Base-by-base conservation (phyloP, 495 filamentous ascomycete genomes). In the Corynascus novoguineensis region DNA sequence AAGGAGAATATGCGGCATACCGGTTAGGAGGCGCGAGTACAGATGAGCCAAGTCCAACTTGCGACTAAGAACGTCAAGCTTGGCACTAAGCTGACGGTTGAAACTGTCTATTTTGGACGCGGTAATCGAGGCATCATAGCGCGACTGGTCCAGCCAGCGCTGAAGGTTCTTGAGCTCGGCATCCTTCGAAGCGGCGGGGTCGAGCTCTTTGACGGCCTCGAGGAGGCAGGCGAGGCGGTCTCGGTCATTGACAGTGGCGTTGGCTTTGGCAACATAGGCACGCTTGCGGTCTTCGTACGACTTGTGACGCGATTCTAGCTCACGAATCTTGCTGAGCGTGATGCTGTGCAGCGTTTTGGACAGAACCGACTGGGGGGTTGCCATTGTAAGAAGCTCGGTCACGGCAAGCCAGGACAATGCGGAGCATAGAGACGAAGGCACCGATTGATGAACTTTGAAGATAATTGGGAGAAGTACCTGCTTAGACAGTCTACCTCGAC, bases 291-390 rank as follows among this genome's bases (percentile, higher is more conserved):
- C 41, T 24, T 81, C 73, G 58, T 84, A 88, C 12, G 78, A 65
- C 4, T 66, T 68, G 32, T 79, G 78, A 58, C 86, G 79, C 52
- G 85, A 84, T 11, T 78, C 75, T 14, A 87, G 73, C 53, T 85
- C 83, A 6, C 67, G 73, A 61, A 87, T 80, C 66, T 87, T 88
- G 56, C 80, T 85, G 48, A 70, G 61, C 15, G 84, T 86, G 68
- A 87, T 85, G 40, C 81, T 84, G 60, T 81, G 76, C 29, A 88
- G 73, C 14, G 83, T 85, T 63, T 82, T 77, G 15, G 83, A 83
- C 42, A 86, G 63, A 37, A 70, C 68, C 0, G 66, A 66, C 27
- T 59, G 61, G 22, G 70, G 63, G n/a, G 68, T 61, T 9, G 70
- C 61, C 70, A 71, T 74, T 55, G 34, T 48, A 15, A n/a, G 24